Evolutionary conservation across 805 yeast genomes (phyloP).

Genomic region (Citeromyces nyonsensis): DNA sequence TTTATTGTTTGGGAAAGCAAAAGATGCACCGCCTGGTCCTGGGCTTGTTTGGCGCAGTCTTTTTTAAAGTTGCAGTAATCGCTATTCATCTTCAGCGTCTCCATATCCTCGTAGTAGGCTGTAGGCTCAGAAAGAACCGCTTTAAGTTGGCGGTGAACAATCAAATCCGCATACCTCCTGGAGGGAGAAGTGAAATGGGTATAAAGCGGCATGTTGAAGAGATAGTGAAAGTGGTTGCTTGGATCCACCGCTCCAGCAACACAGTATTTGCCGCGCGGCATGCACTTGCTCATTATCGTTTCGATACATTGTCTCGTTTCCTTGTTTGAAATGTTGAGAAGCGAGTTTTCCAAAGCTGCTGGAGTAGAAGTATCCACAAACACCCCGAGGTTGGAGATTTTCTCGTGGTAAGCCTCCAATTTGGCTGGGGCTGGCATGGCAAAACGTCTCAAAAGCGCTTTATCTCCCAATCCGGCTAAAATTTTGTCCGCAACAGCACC

Average conservation of each 20-base stretch:
- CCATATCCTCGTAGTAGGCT: conserved; percentile 36
- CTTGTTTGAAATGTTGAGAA: conserved; percentile 46
- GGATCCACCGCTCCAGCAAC: conserved; percentile 81
- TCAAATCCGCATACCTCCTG: conserved; percentile 81
- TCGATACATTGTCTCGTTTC: conserved; percentile 61
- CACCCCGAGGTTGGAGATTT: conserved; percentile 50
- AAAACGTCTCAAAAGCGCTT: conserved; percentile 78
- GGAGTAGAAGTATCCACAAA: conserved; percentile 63
- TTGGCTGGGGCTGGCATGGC: conserved; percentile 71
- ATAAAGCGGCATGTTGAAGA: conserved; percentile 70
- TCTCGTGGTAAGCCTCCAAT: conserved; percentile 63
- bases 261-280: conserved; percentile 76
- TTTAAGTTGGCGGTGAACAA: conserved; percentile 87
- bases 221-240: conserved; percentile 64
- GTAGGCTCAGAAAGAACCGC: conserved; percentile 28
- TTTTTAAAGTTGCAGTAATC: conserved; percentile 93
- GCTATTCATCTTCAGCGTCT: conserved; percentile 63
- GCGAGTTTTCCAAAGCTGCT: conserved; percentile 55
- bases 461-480: conserved; percentile 63
- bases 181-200: conserved; percentile 92
- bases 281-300: conserved; percentile 62
- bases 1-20: conserved; percentile 72
- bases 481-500: conserved; percentile 71
- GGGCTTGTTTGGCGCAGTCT: conserved; percentile 87
- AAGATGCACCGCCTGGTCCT: conserved; percentile 87